Evolutionary conservation across 192 early-diverging fungal species (phyloP).

Genomic region (Podila epigama): DNA sequence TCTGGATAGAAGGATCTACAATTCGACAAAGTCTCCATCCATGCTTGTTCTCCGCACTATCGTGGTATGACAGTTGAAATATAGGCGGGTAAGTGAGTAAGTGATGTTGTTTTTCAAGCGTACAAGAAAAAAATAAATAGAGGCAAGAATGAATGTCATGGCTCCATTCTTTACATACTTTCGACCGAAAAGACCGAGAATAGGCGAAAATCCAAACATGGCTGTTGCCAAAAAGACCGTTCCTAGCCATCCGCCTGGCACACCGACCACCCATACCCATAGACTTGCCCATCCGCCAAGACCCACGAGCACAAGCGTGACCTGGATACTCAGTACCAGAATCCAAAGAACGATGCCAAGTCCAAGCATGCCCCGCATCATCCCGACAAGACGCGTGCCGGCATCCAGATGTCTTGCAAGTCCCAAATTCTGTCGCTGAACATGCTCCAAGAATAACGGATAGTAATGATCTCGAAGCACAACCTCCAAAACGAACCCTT

Average conservation of each 20-base stretch:
- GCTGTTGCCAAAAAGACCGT: slow-evolving; percentile 11
- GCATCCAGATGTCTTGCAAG: slow-evolving; percentile 9
- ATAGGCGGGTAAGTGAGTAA: too few species aligned
- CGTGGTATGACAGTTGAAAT: background rate
- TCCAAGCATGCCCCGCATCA: slow-evolving; percentile 5
- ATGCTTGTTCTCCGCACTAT: slow-evolving; percentile 20
- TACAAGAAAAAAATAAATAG: too few species aligned
- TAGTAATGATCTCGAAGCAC: slow-evolving; percentile 43
- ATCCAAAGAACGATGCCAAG: slow-evolving; percentile 5
- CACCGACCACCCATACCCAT: slow-evolving; percentile 26
- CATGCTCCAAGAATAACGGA: slow-evolving; percentile 40
- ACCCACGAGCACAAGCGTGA: slow-evolving; percentile 9
- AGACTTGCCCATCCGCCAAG: slow-evolving; percentile 25
- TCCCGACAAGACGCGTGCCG: slow-evolving; percentile 18
- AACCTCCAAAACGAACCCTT: slow-evolving; percentile 44
- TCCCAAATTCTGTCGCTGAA: slow-evolving; percentile 31
- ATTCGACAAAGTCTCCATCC: slow-evolving; percentile 3
- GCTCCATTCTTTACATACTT: too few species aligned
- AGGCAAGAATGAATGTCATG: too few species aligned
- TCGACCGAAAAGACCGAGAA: slow-evolving; percentile 12
- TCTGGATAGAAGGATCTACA: slow-evolving; percentile 12
- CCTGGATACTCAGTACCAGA: slow-evolving; percentile 5
- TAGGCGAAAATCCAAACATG: slow-evolving; percentile 17
- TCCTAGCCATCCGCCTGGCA: slow-evolving; percentile 18
- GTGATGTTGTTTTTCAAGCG: too few species aligned